Percentiles rank a stretch among this genome's conserved stretches.
These are phyloP conservation scores for Kitagawia praeruptora DNA, from an alignment of 129 eudicot genomes.

Conservation along the genomic window DNA sequence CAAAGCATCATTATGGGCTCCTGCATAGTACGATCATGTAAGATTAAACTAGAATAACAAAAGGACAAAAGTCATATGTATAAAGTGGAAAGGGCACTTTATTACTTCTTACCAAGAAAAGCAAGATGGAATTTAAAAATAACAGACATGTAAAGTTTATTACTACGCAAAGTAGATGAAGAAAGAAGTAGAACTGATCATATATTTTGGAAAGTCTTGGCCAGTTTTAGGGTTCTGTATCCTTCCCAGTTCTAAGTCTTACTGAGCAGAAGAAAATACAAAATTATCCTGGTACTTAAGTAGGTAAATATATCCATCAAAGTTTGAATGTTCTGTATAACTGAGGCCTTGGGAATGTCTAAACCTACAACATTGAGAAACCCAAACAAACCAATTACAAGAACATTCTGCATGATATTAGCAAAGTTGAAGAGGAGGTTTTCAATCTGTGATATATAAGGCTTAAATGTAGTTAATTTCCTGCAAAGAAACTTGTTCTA, in stretches of 20 bases:
- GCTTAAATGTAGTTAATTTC: background rate
- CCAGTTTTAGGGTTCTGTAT: background rate
- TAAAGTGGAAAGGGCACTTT: background rate
- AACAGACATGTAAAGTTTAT: background rate
- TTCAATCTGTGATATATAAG: background rate
- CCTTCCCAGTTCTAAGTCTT: background rate
- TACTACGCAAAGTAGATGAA: background rate
- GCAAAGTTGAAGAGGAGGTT: background rate
- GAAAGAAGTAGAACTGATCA: background rate
- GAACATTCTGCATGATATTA: background rate
- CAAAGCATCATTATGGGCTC: slow-evolving; percentile 29
- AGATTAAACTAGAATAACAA: background rate
- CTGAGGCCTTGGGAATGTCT: background rate
- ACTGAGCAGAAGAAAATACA: background rate
- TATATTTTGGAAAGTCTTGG: background rate
- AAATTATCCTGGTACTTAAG: background rate
- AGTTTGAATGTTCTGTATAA: background rate
- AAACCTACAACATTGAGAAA: background rate
- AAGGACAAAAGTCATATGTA: background rate
- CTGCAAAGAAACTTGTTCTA: background rate
- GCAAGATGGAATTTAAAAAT: background rate
- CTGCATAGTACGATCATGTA: slow-evolving; percentile 2
- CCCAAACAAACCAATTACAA: background rate
- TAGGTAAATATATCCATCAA: background rate
- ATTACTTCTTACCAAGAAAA: background rate